Evolutionary conservation across 768 basidiomycete genomes (phyloP), one percentile per base, ranked within the genome.

Genomic region (Mycena filopes): DNA sequence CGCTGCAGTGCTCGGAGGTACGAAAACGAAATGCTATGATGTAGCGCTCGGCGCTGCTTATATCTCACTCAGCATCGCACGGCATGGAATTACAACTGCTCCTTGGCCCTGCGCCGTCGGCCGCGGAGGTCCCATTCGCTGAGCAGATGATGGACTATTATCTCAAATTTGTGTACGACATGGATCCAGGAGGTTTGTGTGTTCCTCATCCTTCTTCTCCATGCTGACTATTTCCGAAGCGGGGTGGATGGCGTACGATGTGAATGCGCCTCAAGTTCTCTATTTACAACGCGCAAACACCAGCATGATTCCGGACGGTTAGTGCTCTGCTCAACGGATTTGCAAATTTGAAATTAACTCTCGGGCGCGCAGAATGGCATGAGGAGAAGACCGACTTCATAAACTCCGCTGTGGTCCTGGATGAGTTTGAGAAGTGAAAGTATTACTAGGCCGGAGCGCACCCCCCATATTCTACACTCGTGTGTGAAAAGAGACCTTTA

Each of bases 131-230:
- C 11, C 78, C 75, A 0, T 85, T 89, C 47, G 78, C 88, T 2
- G 80, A 81, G 42, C 78, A 78, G 58, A 77, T 84, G 75, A 77
- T 82, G 2, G 84, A 84, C 66, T 86, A 85, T 57, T 89, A 84
- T 67, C 79, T 89, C 75, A 83, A 81, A 53, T 89, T 89, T 66
- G 77, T 87, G 21, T 76, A 81, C 66, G 85, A 88, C 66, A 77
- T 88, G 51, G 78, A 83, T 61, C 88, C 87, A 4, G 87, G 87
- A 42, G 53, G 87, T 88, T 21, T 28, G 25, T 38, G 36, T 26
- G 8, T 4, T 26, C 25, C n/a, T n/a, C n/a, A n/a, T 41, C 18
- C 16, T 41, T 41, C 23, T 18, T 25, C 25, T n/a, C 36, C 36
- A 11, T 28, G 4, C 38, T n/a, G 11, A 42, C 26, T 41, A 28